Evolutionary conservation across 768 basidiomycete genomes (phyloP).

Genomic region (Antrodiella citrinella): DNA sequence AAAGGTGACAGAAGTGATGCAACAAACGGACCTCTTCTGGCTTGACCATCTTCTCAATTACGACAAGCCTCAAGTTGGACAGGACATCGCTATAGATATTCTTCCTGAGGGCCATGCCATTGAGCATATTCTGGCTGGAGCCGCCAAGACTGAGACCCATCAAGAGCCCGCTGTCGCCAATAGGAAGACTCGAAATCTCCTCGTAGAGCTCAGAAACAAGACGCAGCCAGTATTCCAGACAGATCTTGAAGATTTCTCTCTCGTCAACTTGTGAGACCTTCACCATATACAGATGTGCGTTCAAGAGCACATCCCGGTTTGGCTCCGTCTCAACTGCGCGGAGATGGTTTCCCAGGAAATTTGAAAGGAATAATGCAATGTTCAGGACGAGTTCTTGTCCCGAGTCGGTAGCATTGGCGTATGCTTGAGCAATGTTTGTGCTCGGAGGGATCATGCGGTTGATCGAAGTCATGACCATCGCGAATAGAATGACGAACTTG

Average conservation of each 20-base stretch:
- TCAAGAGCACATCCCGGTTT: conserved; percentile 88
- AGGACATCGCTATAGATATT: conserved; percentile 94
- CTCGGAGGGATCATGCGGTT: conserved; percentile 96
- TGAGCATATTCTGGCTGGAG: conserved; percentile 56
- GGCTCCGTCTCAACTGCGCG: conserved; percentile 88
- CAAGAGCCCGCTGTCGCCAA: conserved; percentile 76
- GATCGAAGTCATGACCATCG: conserved; percentile 95
- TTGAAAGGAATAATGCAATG: conserved; percentile 93
- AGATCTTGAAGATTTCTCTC: conserved; percentile 98
- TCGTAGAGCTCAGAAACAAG: conserved; percentile 96
- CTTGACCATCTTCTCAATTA: conserved; percentile 99
- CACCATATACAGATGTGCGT: conserved; percentile 97
- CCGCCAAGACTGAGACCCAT: conserved; percentile 86
- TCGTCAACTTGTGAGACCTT: conserved; percentile 98
- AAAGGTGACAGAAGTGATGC: conserved; percentile 1
- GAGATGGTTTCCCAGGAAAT: conserved; percentile 91
- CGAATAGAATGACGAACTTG: conserved; percentile 96
- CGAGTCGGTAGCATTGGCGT: conserved; percentile 79
- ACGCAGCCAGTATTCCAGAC: conserved; percentile 95
- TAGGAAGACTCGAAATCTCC: conserved; percentile 88
- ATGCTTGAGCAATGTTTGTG: conserved; percentile 91
- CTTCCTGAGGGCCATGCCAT: conserved; percentile 78
- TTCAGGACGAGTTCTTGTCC: conserved; percentile 98
- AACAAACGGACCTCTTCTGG: conserved; percentile 78
- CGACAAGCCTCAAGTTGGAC: conserved; percentile 87